phyloP scores from a whole-genome alignment of 176 grass and related monocot species.

The Pontederia crassipes region DNA sequence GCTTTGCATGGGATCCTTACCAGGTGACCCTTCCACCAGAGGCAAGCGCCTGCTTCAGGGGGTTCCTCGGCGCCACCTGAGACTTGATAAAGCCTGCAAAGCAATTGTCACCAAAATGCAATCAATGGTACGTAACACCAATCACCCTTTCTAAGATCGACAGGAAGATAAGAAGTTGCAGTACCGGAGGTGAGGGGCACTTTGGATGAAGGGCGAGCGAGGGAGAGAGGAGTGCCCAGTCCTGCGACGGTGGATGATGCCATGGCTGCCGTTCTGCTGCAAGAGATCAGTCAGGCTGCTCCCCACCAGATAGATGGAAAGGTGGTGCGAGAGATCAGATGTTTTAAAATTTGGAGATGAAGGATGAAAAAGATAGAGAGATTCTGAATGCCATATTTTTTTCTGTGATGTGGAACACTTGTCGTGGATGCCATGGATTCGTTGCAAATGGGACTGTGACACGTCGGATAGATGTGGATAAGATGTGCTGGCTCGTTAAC shows the following conservation, averaged over 20 bases:
- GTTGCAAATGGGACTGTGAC: conserved; percentile 29
- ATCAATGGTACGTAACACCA: no score
- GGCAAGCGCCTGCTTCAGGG: conserved; percentile 37
- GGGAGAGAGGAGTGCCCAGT: conserved; percentile 8
- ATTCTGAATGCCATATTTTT: not conserved
- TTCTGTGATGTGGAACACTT: conserved; percentile 55
- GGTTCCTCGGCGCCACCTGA: conserved; percentile 48
- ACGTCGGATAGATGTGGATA: conserved; percentile 68
- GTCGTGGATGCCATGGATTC: conserved; percentile 58
- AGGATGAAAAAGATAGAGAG: not conserved
- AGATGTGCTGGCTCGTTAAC: conserved; percentile 26
- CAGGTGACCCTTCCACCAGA: conserved; percentile 68
- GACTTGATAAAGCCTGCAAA: conserved; percentile 31
- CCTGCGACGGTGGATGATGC: conserved; percentile 4
- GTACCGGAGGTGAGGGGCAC: conserved; percentile 4
- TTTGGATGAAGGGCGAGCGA: not conserved
- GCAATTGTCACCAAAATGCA: not conserved
- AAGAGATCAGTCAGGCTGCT: not conserved
- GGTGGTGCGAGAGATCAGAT: not conserved
- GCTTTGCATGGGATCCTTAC: conserved; percentile 6
- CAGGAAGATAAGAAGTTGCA: not conserved
- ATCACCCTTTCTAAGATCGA: not conserved
- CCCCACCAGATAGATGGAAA: not conserved
- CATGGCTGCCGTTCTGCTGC: conserved; percentile 7
- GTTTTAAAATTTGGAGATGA: conserved; percentile 2